Evolutionary conservation across 2,329 filamentous ascomycete genomes (phyloP), one percentile per base, ranked within the genome.

Genomic region (Fusarium scirpi): DNA sequence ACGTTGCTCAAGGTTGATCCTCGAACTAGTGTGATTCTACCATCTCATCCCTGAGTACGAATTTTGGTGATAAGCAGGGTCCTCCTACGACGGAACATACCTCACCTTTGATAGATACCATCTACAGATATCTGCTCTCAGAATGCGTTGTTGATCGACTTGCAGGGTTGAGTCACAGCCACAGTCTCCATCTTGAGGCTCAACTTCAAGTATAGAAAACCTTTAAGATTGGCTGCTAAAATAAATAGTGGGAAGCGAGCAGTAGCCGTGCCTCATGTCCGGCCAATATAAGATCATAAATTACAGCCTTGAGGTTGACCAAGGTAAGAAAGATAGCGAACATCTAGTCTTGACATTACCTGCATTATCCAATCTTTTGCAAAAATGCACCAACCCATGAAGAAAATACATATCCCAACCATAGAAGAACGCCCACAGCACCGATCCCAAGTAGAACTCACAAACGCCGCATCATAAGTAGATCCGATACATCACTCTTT

Each of bases 401-500:
- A 25, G 41, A 53, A n/a, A 32, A 15, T 20, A 24, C 16, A 63
- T 22, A 22, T 34, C 51, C 12, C 16, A 45, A 59, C 34, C 34
- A 51, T 56, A 51, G 20, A 58, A 51, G n/a, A 68, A 68, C 64
- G 51, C 47, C 40, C n/a, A 25, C 44, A 45, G 49, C 38, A 62
- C 48, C 51, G 30, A 34, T 24, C 22, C 51, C 46, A 49, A 48
- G 30, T 51, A 44, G 40, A 69, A 34, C 51, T 54, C 53, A 45
- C 43, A 51, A 70, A 63, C 44, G 41, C 55, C 55, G 18, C 25
- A 20, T 45, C 24, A 49, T 45, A 25, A 38, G 27, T 47, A 43
- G 11, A 40, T 10, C n/a, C 30, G 34, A 38, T 38, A 10, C 34
- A 58, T 61, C 48, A 59, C 58, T 78, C 74, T 49, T 63, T 78